Evolutionary conservation across 2,329 filamentous ascomycete genomes (phyloP), one percentile per base, ranked within the genome.

Genomic region (Verticillium alfalfae): DNA sequence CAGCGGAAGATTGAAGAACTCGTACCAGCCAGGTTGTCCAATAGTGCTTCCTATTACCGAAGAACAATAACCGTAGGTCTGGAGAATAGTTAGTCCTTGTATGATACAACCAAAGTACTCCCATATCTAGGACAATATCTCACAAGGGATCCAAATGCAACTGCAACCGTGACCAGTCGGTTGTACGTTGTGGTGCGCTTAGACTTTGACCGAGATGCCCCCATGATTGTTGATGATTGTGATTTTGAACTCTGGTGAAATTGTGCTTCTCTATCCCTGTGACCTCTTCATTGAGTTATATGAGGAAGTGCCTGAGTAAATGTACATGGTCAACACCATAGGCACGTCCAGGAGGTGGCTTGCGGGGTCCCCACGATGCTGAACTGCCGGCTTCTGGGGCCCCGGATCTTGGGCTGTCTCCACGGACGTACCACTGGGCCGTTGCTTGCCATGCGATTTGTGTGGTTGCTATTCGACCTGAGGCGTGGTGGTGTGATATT

Each of bases 11-110:
- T 78, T 66, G 66, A 84, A 83, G 69, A 77, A 82, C 18, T 68
- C 63, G 66, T 81, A 83, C 79, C 79, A 83, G 64, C 80, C 80
- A 3, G 80, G 79, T 60, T 83, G 80, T 9, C 81, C 81, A 59
- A 83, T 82, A 16, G 80, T 83, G 61, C 78, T 80, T 45, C 76
- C 73, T 41, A 83, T 83, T 41, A 83, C 76, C 1, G 80, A 81
- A 9, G 80, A 74, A 59, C 75, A 78, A 65, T 82, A 83, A 26
- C 81, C 80, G 64, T 82, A 83, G 2, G 81, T 82, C 78, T 80
- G 60, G 26, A 15, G 2, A 18, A 13, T 12, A 36, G 26, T 56
- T 26, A 57, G 16, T 10, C 2, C 15, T 71, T 34, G 16, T 12
- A 34, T 34, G 10, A n/a, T 18, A 1, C 13, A 31, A 5, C 4